Conservation (phyloP, 352 stramenopile species). For the Phytophthora litchii region DNA sequence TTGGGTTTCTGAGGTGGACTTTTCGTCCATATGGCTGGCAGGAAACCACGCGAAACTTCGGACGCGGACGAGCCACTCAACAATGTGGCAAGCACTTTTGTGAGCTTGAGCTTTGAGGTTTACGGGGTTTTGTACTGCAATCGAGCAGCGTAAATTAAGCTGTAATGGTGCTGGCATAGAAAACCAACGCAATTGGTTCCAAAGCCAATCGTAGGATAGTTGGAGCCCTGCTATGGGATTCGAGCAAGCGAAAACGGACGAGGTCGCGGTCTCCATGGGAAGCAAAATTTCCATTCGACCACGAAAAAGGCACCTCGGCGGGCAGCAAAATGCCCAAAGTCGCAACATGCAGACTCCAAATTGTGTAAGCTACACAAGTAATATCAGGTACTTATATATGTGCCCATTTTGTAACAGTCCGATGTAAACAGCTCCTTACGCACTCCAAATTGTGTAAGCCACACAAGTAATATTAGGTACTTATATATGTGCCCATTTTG, state of each 20-base stretch:
- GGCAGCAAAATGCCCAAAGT: conserved; percentile 5
- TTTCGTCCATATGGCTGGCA: conserved; percentile 10
- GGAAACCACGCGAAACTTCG: conserved; percentile 15
- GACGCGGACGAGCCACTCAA: background rate
- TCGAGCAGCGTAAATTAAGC: background rate
- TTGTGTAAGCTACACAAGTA: background rate
- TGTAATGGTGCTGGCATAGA: conserved; percentile 7
- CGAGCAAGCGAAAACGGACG: conserved; percentile 8
- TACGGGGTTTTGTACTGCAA: background rate
- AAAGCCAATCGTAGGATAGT: conserved; percentile 22
- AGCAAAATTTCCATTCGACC: conserved; percentile 17
- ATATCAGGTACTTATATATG: background rate
- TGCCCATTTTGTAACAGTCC: background rate
- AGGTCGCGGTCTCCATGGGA: conserved; percentile 17
- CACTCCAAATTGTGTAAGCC: background rate
- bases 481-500: background rate
- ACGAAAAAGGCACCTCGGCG: background rate
- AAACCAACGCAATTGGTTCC: conserved; percentile 5
- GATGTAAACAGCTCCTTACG: background rate
- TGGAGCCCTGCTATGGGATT: conserved; percentile 13
- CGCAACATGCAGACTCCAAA: no score
- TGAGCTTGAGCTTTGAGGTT: conserved; percentile 3
- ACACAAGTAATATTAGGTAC: background rate
- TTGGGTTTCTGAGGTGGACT: background rate
- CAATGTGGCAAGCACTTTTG: conserved; percentile 13